Evolutionary conservation across 23 red algal species (phyloP), one percentile per base, ranked within the genome.

Genomic region (Gracilaria domingensis): DNA sequence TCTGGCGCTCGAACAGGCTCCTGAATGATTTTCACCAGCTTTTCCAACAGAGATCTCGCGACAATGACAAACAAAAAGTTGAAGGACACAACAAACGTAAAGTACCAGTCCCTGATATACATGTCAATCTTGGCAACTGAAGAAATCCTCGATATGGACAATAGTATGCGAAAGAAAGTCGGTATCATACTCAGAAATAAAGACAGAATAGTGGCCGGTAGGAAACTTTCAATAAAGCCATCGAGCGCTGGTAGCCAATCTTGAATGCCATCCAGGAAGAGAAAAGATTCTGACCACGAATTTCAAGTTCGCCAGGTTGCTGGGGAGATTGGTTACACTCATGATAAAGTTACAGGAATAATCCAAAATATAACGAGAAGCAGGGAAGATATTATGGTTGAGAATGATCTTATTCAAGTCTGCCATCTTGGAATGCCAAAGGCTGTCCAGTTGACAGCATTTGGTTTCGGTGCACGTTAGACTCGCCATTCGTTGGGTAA

Each of bases 291-390:
- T 53, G 20, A 35, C 60, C 89, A 28, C 66, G 58, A 29, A 92
- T 92, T 24, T 88, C 92, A 75, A 87, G 28, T 21, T 80, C 44
- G 28, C 65, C 75, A 38, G 88, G 55, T 4, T 67, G n/a, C 9
- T 69, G 51, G n/a, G n/a, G 8, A 94, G 48, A 56, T 88, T 94
- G 1, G 75, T 71, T 25, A 94, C 25, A 48, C 92, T 65, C 74
- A 87, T 86, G 71, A 94, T 82, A 65, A 81, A 78, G 82, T 88
- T 16, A 87, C 72, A 12, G 82, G 81, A 37, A 94, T 71, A 60
- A 86, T 88, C 92, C 92, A 94, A 34, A 94, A 94, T 17, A 94
- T 26, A 40, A 83, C 87, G 37, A 94, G 92, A 49, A 83, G 65
- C 29, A 94, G 38, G 33, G 75, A 62, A 25, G 39, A 33, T 17